These are phyloP conservation scores for Tuber umbilicatum DNA, from an alignment of 495 filamentous ascomycete species.

Conservation along the genomic window DNA sequence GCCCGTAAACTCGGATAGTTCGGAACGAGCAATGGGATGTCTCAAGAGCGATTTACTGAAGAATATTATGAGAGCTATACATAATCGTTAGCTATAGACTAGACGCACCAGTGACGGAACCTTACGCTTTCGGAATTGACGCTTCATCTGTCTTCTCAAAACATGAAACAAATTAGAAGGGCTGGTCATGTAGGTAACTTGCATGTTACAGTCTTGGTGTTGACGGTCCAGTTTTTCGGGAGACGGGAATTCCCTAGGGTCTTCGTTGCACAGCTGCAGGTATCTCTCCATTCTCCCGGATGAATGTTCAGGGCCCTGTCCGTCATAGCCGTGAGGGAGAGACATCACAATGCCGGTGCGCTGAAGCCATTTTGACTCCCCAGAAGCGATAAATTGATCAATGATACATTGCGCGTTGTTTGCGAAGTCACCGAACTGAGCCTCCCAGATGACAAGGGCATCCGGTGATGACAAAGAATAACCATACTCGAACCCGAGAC, in stretches of 20 bases:
- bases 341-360: conserved; percentile 90
- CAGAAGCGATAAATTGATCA: conserved; percentile 96
- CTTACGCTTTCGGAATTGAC: conserved; percentile 98
- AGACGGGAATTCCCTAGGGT: conserved; percentile 83
- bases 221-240: conserved; percentile 87
- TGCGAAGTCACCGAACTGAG: conserved; percentile 98
- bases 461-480: conserved; percentile 96
- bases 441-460: conserved; percentile 97
- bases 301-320: conserved; percentile 96
- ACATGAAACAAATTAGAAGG: conserved; percentile 95
- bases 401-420: conserved; percentile 99
- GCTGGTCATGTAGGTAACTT: conserved; percentile 88
- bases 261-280: conserved; percentile 95
- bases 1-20: conserved; percentile 79
- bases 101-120: conserved; percentile 24
- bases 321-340: conserved; percentile 94
- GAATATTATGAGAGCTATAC: conserved; percentile 80
- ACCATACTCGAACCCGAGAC: conserved; percentile 95
- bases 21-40: conserved; percentile 82
- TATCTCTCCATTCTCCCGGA: conserved; percentile 96
- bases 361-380: conserved; percentile 97
- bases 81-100: conserved; percentile 42
- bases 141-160: conserved; percentile 92
- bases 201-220: conserved; percentile 99
- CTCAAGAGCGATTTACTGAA: conserved; percentile 93